A percentile compares a stretch with the other conserved stretches of the same genome.
phyloP scores from a whole-genome alignment of 1,139 yeast genomes.

The Yamadazyma friedrichii region DNA sequence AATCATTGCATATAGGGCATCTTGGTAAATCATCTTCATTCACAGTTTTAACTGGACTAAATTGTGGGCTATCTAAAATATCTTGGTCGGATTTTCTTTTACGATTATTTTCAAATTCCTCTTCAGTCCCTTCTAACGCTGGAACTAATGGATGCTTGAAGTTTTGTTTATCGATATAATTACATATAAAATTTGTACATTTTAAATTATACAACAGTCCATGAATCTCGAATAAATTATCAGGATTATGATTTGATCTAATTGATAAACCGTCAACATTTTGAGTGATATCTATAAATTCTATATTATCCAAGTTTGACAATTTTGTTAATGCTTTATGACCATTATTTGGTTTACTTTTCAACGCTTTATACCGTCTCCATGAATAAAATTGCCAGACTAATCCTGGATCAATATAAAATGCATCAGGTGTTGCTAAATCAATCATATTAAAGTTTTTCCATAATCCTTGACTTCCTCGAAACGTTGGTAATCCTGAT shows the following conservation, averaged over 20 bases:
- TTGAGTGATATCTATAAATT: constrained; percentile 70
- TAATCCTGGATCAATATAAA: constrained; percentile 74
- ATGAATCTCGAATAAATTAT: constrained; percentile 63
- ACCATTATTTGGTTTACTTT: constrained; percentile 70
- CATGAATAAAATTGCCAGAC: constrained; percentile 89
- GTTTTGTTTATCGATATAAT: constrained; percentile 53
- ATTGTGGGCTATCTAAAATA: constrained; percentile 37
- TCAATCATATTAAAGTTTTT: constrained; percentile 75
- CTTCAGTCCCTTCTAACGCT: constrained; percentile 45
- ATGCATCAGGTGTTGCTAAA: constrained; percentile 89
- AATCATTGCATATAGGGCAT: constrained; percentile 65
- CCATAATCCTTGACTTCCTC: constrained; percentile 79
- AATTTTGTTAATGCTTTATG: constrained; percentile 68
- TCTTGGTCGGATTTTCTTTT: constrained; percentile 47
- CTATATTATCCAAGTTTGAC: constrained; percentile 16
- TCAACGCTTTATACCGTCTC: constrained; percentile 62
- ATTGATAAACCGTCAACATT: constrained; percentile 76
- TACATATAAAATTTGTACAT: constrained; percentile 77
- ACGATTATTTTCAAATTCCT: constrained; percentile 21
- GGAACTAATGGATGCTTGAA: constrained; percentile 62
- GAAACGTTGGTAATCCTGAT: constrained; percentile 73
- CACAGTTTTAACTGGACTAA: constrained; percentile 47
- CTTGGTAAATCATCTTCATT: constrained; percentile 59
- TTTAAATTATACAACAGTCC: constrained; percentile 72
- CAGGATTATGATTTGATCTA: constrained; percentile 60